phyloP scores from a whole-genome alignment of 202 grass and related monocot genomes.

The Cymbopogon flexuosus region DNA sequence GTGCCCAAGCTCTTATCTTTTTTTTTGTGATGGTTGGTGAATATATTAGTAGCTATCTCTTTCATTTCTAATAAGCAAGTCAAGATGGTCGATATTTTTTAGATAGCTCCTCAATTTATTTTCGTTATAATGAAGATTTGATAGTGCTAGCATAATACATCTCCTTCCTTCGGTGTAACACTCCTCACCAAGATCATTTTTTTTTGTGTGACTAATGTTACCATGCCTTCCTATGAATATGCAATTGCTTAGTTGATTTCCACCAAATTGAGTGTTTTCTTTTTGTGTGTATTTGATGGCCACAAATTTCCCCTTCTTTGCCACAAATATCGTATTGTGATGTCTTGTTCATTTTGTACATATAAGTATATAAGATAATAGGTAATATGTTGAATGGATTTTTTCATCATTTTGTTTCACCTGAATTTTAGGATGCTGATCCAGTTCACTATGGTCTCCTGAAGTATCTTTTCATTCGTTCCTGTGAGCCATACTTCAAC shows the following conservation, averaged over 20 bases:
- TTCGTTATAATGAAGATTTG: constrained; percentile 8
- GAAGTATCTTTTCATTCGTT: constrained; percentile 75
- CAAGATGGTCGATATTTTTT: not conserved
- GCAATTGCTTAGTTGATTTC: constrained; percentile 22
- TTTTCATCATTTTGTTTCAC: constrained; percentile 29
- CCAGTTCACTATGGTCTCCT: constrained; percentile 73
- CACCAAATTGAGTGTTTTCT: not conserved
- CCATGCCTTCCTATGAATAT: constrained; percentile 3
- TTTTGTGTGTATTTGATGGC: constrained; percentile 13
- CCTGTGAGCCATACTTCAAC: constrained; percentile 81
- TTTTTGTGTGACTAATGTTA: not conserved
- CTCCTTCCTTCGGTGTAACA: not conserved
- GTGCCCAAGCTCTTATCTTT: not conserved
- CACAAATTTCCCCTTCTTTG: not conserved
- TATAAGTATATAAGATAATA: not conserved
- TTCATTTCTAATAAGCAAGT: not conserved
- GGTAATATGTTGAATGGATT: constrained; percentile 18
- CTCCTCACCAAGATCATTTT: not conserved
- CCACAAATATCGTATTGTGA: not conserved
- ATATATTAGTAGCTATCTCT: not conserved
- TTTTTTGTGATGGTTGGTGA: not conserved
- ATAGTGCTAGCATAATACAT: not conserved
- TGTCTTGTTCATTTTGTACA: constrained; percentile 13
- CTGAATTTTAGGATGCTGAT: constrained; percentile 77
- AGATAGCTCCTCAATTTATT: not conserved